phyloP scores from a whole-genome alignment of 164 flowering plant species.

The Liriodendron chinense region DNA sequence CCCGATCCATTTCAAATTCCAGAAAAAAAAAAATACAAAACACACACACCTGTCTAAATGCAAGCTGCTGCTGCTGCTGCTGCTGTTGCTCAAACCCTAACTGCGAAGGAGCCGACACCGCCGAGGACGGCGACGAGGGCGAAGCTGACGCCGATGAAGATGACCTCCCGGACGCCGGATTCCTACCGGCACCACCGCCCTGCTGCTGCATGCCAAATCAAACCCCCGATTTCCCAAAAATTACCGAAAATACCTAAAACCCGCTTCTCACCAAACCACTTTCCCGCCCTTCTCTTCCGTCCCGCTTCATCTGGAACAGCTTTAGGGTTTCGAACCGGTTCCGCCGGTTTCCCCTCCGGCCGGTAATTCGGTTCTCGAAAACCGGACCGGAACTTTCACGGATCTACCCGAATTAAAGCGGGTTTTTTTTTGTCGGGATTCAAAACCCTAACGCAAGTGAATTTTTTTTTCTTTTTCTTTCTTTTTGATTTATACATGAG shows the following conservation, averaged over 20 bases:
- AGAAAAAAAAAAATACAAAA: background rate
- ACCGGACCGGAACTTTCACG: conserved; percentile 12
- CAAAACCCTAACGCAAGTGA: conserved; percentile 21
- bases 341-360: conserved; percentile 11
- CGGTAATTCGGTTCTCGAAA: conserved; percentile 4
- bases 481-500: conserved; percentile 6
- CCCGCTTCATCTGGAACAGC: conserved; percentile 19
- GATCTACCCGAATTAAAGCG: conserved; percentile 1
- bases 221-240: no score
- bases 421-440: conserved; percentile 6
- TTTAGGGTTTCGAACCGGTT: conserved; percentile 9
- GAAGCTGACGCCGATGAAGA: conserved; percentile 49
- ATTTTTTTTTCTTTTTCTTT: background rate
- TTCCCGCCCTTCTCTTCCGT: conserved; percentile 5
- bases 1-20: background rate
- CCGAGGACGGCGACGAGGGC: conserved; percentile 77
- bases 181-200: conserved; percentile 63
- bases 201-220: conserved; percentile 37
- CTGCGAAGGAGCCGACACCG: conserved; percentile 56
- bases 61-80: conserved; percentile 28
- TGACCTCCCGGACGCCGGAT: conserved; percentile 31
- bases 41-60: conserved; percentile 25
- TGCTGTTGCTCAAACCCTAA: conserved; percentile 65
- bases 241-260: no score
- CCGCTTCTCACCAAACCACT: no score